Percentiles rank a stretch among this genome's conserved stretches.
These are phyloP conservation scores for Carpinus viminea DNA, from an alignment of 306 rosid genomes.

Conservation along the genomic window DNA sequence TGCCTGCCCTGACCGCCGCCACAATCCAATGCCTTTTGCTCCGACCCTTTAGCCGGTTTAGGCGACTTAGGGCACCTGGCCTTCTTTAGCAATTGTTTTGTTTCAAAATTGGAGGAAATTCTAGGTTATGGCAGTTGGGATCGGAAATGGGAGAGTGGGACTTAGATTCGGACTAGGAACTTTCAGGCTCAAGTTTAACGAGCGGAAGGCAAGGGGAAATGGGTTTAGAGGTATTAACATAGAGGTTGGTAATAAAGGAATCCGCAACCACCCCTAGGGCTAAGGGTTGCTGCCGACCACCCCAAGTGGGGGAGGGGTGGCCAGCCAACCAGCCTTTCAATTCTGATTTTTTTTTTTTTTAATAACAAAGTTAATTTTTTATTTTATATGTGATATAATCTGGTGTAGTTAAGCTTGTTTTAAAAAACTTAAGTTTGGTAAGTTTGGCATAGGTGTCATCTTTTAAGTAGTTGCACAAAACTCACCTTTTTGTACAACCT, in stretches of 20 bases:
- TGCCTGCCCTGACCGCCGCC: constrained; percentile 33
- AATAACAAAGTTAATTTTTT: too few species aligned
- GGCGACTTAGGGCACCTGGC: neutral
- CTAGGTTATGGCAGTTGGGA: constrained; percentile 16
- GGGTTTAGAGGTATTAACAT: neutral
- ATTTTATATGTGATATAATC: too few species aligned
- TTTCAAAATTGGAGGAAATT: constrained; percentile 7
- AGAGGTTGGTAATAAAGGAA: constrained; percentile 8
- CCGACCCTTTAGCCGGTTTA: constrained; percentile 1
- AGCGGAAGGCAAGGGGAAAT: constrained; percentile 21
- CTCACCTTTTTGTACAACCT: neutral
- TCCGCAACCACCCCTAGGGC: neutral
- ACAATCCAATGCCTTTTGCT: constrained; percentile 4
- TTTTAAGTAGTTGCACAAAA: too few species aligned
- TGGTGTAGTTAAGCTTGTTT: too few species aligned
- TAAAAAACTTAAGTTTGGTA: too few species aligned
- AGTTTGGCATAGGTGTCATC: too few species aligned
- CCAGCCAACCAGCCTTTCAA: too few species aligned
- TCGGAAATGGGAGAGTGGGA: constrained; percentile 33
- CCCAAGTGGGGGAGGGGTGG: too few species aligned
- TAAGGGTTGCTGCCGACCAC: too few species aligned
- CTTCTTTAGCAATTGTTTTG: constrained; percentile 2
- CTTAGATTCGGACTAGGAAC: constrained; percentile 41
- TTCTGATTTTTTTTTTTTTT: too few species aligned
- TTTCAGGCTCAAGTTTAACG: constrained; percentile 45